Base-by-base conservation (phyloP, 768 basidiomycete genomes). In the Naganishia vaughanmartiniae region DNA sequence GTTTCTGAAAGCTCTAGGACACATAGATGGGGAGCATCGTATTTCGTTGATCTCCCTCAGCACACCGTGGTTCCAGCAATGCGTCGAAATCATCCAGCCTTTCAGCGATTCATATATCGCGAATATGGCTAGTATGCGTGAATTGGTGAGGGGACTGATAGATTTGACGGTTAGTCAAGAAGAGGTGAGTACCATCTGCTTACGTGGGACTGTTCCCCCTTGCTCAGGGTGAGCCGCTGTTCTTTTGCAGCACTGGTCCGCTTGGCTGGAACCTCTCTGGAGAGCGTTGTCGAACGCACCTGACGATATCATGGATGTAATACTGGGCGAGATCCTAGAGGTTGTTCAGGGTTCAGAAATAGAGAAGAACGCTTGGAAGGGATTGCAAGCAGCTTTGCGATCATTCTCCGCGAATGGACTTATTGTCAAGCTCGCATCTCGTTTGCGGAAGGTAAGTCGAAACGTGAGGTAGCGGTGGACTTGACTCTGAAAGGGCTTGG, bases 251-350 rank as follows among this genome's bases (percentile, higher is more conserved):
- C 57, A 69, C 26, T 57, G 58, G 45, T 69, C 58, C 45, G 56
- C 68, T 60, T 69, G 68, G 68, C 31, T 69, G 11, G 68, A 69
- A 34, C 68, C 68, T 21, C 57, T 69, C 2, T 69, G 42, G 39
- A 39, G 60, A 63, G 39, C 60, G 5, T 46, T 63, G 24, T 63
- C 60, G 26, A 36, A 63, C 19, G 60, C 60, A 12, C 39, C 60
- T 15, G 60, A 60, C 19, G 56, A 69, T 17, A 31, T 69, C 12
- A 58, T 57, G 30, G 68, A 69, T 54, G 30, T 46, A 30, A 69
- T 57, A 30, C 56, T 58, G 26, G 56, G 56, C 31, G 68, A 69
- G 11, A 58, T 69, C 17, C 54, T 58, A 28, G 68, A 69, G n/a
- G 58, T 69, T 2, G 57, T 69, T 24, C 56, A 51, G 14, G 45